Base-by-base conservation (phyloP, 192 early-diverging fungal species). In the Dissophora globulifera region DNA sequence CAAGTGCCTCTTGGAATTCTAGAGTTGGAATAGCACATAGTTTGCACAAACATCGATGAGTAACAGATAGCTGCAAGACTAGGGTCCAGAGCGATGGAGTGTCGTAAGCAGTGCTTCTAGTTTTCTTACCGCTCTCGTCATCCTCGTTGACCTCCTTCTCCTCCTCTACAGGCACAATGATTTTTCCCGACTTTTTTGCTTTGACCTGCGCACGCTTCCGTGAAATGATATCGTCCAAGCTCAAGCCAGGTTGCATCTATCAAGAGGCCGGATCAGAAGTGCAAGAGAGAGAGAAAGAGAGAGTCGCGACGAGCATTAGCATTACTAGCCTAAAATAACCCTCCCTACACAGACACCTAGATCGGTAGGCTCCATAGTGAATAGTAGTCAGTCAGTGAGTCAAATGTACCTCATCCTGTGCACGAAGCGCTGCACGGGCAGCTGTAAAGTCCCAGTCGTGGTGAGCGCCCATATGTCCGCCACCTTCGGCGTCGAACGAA, bases 371-470 rank as follows among this genome's bases (percentile, higher is more conserved):
- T n/a, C n/a, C n/a, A n/a, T n/a, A n/a, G n/a, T n/a, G n/a, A n/a
- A n/a, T n/a, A 38, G 35, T 6, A 38, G 35, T 38, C 13, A 38
- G 43, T n/a, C 9, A 45, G 43, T n/a, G 16, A 38, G 4, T 15
- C 26, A 32, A 15, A 2, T 19, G 30, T 78, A 86, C 85, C 71
- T 65, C 51, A 31, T 83, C 80, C 53, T 85, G 83, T 30, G 74
- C 78, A 72, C 88, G 90, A 30, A 97, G 72, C 45, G 89, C 89
- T 4, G 86, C 91, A 52, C 92, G 83, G 23, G 93, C 94, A 46
- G 86, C 83, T 12, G 87, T 86, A 60, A 97, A 95, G 67, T 97
- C 94, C 86, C 93, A 91, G 6, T 87, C 82, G 67, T 92, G 83
- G 9, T 80, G 82, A n/a, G 81, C 74, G 13, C 84, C 79, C 51